phyloP scores from a whole-genome alignment of 768 basidiomycete species.

The Pleurotus sapidus region DNA sequence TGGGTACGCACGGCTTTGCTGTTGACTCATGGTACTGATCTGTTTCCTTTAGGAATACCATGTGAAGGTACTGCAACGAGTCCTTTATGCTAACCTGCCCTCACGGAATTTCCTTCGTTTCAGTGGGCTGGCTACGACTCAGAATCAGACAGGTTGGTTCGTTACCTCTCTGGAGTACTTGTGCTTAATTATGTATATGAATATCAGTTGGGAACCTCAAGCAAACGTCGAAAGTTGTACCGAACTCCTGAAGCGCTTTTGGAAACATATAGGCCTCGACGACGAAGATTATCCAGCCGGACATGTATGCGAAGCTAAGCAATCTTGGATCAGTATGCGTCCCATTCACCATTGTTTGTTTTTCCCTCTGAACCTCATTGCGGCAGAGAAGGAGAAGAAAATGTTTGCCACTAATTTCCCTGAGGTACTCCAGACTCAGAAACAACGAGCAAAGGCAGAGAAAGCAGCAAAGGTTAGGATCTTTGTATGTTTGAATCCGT shows the following conservation, averaged over 20 bases:
- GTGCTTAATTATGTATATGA: neutral
- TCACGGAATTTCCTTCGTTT: slow-evolving; percentile 6
- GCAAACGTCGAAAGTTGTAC: slow-evolving; percentile 55
- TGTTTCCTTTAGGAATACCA: slow-evolving; percentile 48
- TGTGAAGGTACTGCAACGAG: slow-evolving; percentile 51
- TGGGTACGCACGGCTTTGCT: slow-evolving; percentile 43
- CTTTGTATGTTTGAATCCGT: neutral
- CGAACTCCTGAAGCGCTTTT: slow-evolving; percentile 61
- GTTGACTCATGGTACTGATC: neutral
- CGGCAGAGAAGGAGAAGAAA: slow-evolving; percentile 32
- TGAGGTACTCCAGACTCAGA: slow-evolving; percentile 14
- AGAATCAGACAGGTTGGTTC: slow-evolving; percentile 49
- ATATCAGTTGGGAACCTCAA: slow-evolving; percentile 68
- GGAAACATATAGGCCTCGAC: slow-evolving; percentile 57
- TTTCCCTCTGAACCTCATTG: neutral
- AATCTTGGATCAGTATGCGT: slow-evolving; percentile 57
- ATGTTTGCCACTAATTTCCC: slow-evolving; percentile 30
- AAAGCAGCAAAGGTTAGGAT: slow-evolving; percentile 14
- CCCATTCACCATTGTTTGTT: neutral
- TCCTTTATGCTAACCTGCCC: neutral
- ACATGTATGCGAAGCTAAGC: slow-evolving; percentile 35
- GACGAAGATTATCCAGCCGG: slow-evolving; percentile 52
- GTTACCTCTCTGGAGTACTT: neutral
- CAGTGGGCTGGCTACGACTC: slow-evolving; percentile 70
- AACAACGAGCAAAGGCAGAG: slow-evolving; percentile 14